Base-by-base conservation (phyloP, 768 basidiomycete species). In the Termitomyces sp. region DNA sequence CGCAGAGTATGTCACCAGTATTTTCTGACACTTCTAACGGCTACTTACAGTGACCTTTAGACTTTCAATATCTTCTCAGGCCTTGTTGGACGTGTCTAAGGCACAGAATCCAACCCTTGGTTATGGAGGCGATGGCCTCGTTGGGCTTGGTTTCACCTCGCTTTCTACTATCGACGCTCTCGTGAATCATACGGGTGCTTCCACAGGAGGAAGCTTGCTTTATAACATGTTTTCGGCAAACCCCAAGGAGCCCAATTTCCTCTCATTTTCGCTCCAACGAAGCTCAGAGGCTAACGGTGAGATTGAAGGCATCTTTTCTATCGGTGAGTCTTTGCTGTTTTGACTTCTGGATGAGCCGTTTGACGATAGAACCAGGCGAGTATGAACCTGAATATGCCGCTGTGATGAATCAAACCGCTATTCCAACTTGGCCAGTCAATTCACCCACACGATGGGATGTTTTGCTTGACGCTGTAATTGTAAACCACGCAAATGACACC, bases 111-210 rank as follows among this genome's bases (percentile, higher is more conserved):
- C 92, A 11, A 86, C 87, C 3, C 73, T 90, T 26, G 75, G 76
- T 3, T 90, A 87, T 64, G 88, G 87, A 20, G 86, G 88, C 16
- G 67, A 73, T 60, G 91, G 91, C 20, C 83, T 94, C 65, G 68
- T 84, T 38, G 90, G 92, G 10, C 78, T 92, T 13, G 91, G 92
- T 38, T 92, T 92, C 65, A 84, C 84, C 38, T 80, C 82, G 18
- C 81, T 94, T 43, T 94, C 92, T 3, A 80, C 74, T 33, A 81
- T 94, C 56, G 89, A 93, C 64, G 70, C 76, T 10, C 67, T 74
- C 6, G 69, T 90, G 47, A 88, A 87, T 62, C 64, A 70, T 33
- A 82, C 87, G 2, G 78, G 80, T 28, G 76, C 80, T 1, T 76
- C 81, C 2, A 73, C 79, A 6, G 92, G 91, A 20, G 81, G 87